Conservation (phyloP, 257 asterid species). For the Echites panduratus region DNA sequence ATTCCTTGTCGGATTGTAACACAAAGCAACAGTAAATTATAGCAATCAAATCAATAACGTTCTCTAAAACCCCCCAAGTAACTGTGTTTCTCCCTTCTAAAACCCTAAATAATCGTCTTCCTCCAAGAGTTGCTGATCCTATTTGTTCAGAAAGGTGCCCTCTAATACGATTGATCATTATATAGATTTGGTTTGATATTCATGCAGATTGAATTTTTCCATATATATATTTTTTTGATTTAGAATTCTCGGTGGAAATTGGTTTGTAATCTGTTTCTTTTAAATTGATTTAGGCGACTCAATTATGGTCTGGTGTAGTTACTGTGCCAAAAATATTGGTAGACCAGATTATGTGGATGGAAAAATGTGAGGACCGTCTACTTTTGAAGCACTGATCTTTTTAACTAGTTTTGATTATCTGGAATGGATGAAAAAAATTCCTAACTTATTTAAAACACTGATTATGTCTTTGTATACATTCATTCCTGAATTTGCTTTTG, state of each 20-base stretch:
- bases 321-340: constrained; percentile 31
- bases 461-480: neutral
- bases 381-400: neutral
- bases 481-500: neutral
- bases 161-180: neutral
- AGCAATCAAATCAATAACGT: too few relatives aligned
- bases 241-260: neutral
- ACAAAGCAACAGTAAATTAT: too few relatives aligned
- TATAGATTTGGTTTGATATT: neutral
- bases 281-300: constrained; percentile 22
- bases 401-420: neutral
- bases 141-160: neutral
- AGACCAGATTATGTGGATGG: constrained; percentile 33
- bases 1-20: too few relatives aligned
- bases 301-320: constrained; percentile 40
- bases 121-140: neutral
- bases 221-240: neutral
- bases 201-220: neutral
- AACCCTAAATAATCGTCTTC: neutral
- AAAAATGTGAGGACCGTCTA: constrained; percentile 37
- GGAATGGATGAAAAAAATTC: neutral
- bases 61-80: too few relatives aligned
- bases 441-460: neutral
- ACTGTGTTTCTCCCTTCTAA: too few relatives aligned
- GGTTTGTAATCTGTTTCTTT: neutral